These are phyloP conservation scores for Lithospermum erythrorhizon DNA, from an alignment of 257 asterid species.

Conservation along the genomic window DNA sequence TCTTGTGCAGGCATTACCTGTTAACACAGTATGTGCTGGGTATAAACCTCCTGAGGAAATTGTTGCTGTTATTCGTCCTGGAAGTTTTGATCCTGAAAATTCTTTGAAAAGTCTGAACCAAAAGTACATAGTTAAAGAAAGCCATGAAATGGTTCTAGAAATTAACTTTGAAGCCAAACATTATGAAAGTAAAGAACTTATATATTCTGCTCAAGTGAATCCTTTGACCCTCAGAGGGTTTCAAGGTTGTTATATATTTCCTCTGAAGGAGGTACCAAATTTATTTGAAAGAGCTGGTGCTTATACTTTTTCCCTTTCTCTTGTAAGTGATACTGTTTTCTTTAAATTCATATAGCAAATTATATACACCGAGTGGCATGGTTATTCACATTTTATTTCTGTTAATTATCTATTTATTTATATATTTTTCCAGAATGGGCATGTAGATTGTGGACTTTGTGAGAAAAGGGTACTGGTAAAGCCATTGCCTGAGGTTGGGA, in stretches of 20 bases:
- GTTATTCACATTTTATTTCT: background rate
- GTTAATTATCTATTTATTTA: slow-evolving; percentile 12
- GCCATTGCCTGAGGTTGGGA: slow-evolving; percentile 25
- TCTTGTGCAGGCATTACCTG: slow-evolving; percentile 37
- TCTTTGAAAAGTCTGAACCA: slow-evolving; percentile 32
- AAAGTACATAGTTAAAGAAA: slow-evolving; percentile 33
- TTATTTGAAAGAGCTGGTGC: slow-evolving; percentile 44
- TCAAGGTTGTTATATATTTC: slow-evolving; percentile 40
- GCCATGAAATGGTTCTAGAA: slow-evolving; percentile 27
- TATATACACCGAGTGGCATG: background rate
- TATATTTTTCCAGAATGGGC: slow-evolving; percentile 17
- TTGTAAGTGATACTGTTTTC: slow-evolving; percentile 29
- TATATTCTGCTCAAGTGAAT: slow-evolving; percentile 18
- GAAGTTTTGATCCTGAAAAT: slow-evolving; percentile 15
- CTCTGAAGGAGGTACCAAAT: slow-evolving; percentile 13
- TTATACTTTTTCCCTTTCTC: slow-evolving; percentile 32
- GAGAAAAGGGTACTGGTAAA: slow-evolving; percentile 30
- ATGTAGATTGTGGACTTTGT: slow-evolving; percentile 13
- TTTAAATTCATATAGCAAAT: background rate
- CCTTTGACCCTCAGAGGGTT: slow-evolving; percentile 26
- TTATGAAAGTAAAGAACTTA: slow-evolving; percentile 4
- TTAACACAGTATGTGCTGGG: slow-evolving; percentile 34
- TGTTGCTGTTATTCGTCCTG: slow-evolving; percentile 54
- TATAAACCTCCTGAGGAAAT: slow-evolving; percentile 35
- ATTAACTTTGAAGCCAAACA: slow-evolving; percentile 7